phyloP scores from a whole-genome alignment of 768 basidiomycete species.

The Exidia glandulosa region DNA sequence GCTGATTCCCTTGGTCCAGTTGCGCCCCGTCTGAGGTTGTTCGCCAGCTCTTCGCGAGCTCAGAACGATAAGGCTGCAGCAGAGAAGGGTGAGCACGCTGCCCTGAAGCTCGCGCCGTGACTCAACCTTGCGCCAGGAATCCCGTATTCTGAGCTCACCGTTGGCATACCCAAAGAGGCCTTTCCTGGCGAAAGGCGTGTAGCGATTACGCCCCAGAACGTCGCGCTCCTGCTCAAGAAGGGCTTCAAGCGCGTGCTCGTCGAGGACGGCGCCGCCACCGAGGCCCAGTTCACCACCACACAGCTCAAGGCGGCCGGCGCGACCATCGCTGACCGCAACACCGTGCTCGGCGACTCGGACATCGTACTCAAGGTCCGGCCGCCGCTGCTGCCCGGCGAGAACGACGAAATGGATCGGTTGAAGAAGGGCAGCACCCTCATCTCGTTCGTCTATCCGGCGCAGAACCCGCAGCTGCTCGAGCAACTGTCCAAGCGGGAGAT shows the following conservation, averaged over 20 bases:
- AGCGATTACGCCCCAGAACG: conserved; percentile 71
- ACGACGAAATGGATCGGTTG: conserved; percentile 46
- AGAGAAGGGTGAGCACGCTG: background rate
- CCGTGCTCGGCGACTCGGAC: conserved; percentile 57
- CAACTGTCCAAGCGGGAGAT: conserved; percentile 52
- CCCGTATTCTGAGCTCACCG: conserved; percentile 60
- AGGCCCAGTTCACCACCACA: conserved; percentile 72
- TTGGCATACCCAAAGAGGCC: conserved; percentile 69
- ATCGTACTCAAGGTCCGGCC: conserved; percentile 82
- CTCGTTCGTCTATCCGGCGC: conserved; percentile 74
- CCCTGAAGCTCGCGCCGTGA: background rate
- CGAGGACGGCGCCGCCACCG: conserved; percentile 56
- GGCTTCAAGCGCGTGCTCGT: conserved; percentile 67
- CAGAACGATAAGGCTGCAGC: background rate
- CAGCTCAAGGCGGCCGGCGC: conserved; percentile 74
- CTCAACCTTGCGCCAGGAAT: conserved; percentile 21
- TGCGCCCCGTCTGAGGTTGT: background rate
- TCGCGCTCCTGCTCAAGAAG: conserved; percentile 65
- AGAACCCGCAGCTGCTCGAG: conserved; percentile 69
- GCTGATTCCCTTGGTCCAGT: background rate
- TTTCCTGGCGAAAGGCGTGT: conserved; percentile 74
- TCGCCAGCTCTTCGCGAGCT: background rate
- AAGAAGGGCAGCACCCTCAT: conserved; percentile 72
- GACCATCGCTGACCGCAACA: conserved; percentile 58
- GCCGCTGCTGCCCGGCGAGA: conserved; percentile 32